These are phyloP conservation scores for Eutypella sp. DNA, from an alignment of 2,329 filamentous ascomycete genomes.

Conservation along the genomic window DNA sequence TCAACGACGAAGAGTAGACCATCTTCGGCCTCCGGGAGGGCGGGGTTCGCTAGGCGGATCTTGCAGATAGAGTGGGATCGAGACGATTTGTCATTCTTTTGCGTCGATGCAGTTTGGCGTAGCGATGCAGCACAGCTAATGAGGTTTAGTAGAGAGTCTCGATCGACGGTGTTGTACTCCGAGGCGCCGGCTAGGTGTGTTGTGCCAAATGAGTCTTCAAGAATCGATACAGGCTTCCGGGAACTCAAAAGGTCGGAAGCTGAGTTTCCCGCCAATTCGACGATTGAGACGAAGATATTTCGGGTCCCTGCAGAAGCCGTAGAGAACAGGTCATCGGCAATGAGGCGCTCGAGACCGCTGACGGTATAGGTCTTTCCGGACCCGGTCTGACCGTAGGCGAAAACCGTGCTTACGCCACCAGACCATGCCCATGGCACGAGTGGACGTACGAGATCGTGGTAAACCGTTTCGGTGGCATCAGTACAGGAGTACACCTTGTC, in stretches of 20 bases:
- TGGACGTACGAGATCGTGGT: background rate
- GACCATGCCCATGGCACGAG: background rate
- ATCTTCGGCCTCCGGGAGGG: background rate
- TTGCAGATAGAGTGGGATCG: background rate
- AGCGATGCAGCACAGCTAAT: background rate
- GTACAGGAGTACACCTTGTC: background rate
- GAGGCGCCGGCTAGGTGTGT: background rate
- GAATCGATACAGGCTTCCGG: background rate
- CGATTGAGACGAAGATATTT: background rate
- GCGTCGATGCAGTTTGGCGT: background rate
- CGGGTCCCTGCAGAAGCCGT: background rate
- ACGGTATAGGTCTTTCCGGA: background rate
- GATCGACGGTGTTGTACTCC: background rate
- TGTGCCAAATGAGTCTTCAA: background rate
- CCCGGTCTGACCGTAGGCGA: background rate
- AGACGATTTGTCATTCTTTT: background rate
- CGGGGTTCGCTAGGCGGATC: background rate
- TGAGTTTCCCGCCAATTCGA: background rate
- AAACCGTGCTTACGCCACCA: background rate
- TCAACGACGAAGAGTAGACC: background rate
- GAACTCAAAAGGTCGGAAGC: background rate
- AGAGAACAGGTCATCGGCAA: background rate
- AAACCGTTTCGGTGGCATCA: background rate
- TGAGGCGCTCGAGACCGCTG: background rate
- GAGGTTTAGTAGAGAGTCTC: background rate